phyloP scores from a whole-genome alignment of 1,284 basidiomycete species.

The Cutaneotrichosporon spelunceum region DNA sequence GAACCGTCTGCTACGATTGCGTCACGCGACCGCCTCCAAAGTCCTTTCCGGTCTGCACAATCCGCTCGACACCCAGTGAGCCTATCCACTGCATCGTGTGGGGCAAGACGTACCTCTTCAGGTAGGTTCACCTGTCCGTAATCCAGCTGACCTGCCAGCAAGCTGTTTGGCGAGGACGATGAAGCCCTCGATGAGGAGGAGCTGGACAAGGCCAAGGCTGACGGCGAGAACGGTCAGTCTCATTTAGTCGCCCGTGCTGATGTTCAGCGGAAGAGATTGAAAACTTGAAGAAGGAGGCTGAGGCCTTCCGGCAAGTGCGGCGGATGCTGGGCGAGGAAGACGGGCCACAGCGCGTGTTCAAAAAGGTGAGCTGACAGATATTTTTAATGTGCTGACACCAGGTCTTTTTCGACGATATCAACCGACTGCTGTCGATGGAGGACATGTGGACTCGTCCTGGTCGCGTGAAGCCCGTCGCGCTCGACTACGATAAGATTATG shows the following conservation, averaged over 20 bases:
- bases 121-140: slow-evolving; percentile 57
- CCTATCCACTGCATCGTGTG: slow-evolving; percentile 99
- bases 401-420: slow-evolving; percentile 86
- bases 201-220: slow-evolving; percentile 56
- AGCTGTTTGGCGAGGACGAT: slow-evolving; percentile 87
- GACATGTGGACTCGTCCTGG: slow-evolving; percentile 87
- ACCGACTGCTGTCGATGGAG: slow-evolving; percentile 85
- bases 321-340: slow-evolving; percentile 53
- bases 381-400: slow-evolving; percentile 40
- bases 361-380: slow-evolving; percentile 62
- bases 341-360: slow-evolving; percentile 71
- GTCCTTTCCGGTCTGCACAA: slow-evolving; percentile 96
- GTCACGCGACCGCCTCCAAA: slow-evolving; percentile 84
- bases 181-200: slow-evolving; percentile 54
- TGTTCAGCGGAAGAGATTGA: slow-evolving; percentile 80
- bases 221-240: slow-evolving; percentile 68
- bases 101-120: slow-evolving; percentile 97
- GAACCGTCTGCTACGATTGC: slow-evolving; percentile 89
- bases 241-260: slow-evolving; percentile 1
- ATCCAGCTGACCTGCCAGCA: slow-evolving; percentile 56
- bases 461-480: slow-evolving; percentile 74
- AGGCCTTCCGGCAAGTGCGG: slow-evolving; percentile 79
- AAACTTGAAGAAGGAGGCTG: slow-evolving; percentile 80
- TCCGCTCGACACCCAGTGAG: slow-evolving; percentile 92
- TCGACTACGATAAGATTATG: slow-evolving; percentile 72